Base-by-base conservation (phyloP, 345 rosid genomes). In the Ceriops zippeliana region DNA sequence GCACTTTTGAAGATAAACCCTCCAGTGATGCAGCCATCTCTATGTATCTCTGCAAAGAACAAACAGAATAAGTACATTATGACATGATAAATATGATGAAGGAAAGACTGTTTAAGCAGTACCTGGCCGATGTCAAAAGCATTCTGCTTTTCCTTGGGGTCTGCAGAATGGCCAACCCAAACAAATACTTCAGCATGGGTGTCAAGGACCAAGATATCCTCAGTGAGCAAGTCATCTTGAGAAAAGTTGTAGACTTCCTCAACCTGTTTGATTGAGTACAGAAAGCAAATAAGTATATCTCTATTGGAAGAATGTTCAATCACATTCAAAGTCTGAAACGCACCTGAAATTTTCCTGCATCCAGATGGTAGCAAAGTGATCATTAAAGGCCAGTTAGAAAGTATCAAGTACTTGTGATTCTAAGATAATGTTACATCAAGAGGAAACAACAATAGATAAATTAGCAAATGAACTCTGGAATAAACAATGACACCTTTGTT, bases 181-280 rank as follows among this genome's bases (percentile, higher is more conserved):
- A 92, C 87, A 86, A 92, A 95, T 67, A 92, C 96, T 81, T 92
- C 99, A 68, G 96, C 96, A 71, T 85, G 92, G 31, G 98, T 90
- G 79, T 95, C 99, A 56, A 95, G 90, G 72, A 95, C 78, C 86
- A 90, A 76, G 75, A 89, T 80, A 73, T 95, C 99, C 78, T 95
- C 99, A 6, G 98, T 86, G 85, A 95, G 81, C 28, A 95, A 85
- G 77, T 95, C 99, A 78, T 92, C 99, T 81, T 95, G 99, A 73
- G 83, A 81, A 66, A 92, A 96, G 80, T 90, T 89, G 86, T 88
- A 85, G 70, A 96, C 79, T 84, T 96, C 99, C 80, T 96, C 96
- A 69, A 92, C 87, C 99, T 95, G 85, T 70, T 64, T 42, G 80
- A 61, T 35, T 46, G 46, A 67, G 72, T 57, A 61, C 26, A 30